A percentile compares a stretch with the other conserved stretches of the same genome.
These are phyloP conservation scores for Leucoagaricus sp. DNA, from an alignment of 1,284 basidiomycete genomes.

Conservation along the genomic window DNA sequence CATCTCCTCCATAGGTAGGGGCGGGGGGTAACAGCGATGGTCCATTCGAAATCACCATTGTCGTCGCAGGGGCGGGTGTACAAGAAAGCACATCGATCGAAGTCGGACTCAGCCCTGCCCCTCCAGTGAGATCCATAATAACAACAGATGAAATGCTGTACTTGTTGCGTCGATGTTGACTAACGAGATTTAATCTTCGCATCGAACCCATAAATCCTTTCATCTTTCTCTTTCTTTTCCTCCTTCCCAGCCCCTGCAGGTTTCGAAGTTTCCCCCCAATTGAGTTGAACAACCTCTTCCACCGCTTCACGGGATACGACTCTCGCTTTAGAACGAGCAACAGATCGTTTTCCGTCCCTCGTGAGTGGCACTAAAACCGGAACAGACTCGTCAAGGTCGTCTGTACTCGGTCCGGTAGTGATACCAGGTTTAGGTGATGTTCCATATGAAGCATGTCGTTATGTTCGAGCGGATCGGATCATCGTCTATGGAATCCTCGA, in stretches of 20 bases:
- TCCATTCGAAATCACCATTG: too few relatives aligned
- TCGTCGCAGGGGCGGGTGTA: too few relatives aligned
- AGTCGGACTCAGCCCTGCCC: too few relatives aligned
- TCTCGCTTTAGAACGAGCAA: neutral
- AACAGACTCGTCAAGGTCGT: neutral
- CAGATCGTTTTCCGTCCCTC: constrained; percentile 1
- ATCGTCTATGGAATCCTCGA: constrained; percentile 2
- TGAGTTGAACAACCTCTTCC: constrained; percentile 11
- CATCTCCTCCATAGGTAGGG: constrained; percentile 3
- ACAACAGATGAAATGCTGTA: constrained; percentile 40
- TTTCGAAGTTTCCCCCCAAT: constrained; percentile 16
- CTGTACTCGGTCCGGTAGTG: neutral
- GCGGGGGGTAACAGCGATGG: constrained; percentile 11
- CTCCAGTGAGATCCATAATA: too few relatives aligned
- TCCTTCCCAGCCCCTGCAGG: constrained; percentile 12
- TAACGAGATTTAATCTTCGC: constrained; percentile 62
- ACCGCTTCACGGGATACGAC: too few relatives aligned
- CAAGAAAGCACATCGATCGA: too few relatives aligned
- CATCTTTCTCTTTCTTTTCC: constrained; percentile 23
- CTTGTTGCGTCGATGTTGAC: constrained; percentile 48
- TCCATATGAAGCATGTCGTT: constrained; percentile 47
- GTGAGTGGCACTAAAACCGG: neutral
- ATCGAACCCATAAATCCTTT: constrained; percentile 64
- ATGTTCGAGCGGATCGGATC: constrained; percentile 15
- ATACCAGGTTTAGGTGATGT: neutral